These are phyloP conservation scores for Schizosaccharomyces japonicus DNA, from an alignment of 805 yeast species.

Conservation along the genomic window DNA sequence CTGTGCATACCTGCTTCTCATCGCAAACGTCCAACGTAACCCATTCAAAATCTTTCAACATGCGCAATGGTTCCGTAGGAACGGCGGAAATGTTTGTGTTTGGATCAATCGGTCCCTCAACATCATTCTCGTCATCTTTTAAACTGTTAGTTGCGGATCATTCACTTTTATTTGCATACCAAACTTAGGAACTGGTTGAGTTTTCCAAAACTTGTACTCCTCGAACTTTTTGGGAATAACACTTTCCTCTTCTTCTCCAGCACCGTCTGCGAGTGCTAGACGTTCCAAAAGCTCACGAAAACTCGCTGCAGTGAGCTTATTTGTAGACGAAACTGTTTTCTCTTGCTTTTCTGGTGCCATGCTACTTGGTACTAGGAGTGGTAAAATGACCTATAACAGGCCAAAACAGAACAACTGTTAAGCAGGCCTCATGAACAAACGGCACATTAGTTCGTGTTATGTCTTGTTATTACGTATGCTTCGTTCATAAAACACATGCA, in stretches of 20 bases:
- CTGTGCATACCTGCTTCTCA: constrained; percentile 18
- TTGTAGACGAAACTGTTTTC: background rate
- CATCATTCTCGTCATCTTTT: constrained; percentile 27
- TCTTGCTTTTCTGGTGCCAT: background rate
- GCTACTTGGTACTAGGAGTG: too few species aligned
- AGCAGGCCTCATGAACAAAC: too few species aligned
- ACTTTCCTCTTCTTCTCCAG: background rate
- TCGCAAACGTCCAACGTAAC: constrained; percentile 41
- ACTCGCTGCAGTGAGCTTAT: background rate
- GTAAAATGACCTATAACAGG: too few species aligned
- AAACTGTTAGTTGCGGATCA: background rate
- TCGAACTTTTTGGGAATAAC: constrained; percentile 30
- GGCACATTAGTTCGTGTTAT: too few species aligned
- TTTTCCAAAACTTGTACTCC: constrained; percentile 89
- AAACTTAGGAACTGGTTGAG: constrained; percentile 76
- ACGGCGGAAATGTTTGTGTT: constrained; percentile 47
- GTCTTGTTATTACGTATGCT: too few species aligned
- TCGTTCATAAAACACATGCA: too few species aligned
- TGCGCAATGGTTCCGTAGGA: constrained; percentile 42
- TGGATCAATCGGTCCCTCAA: constrained; percentile 64
- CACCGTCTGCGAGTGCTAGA: background rate
- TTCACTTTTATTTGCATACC: background rate
- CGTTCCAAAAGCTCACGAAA: constrained; percentile 4
- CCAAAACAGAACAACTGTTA: too few species aligned
- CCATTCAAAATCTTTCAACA: constrained; percentile 76